A percentile compares a stretch with the other conserved stretches of the same genome.
These are phyloP conservation scores for Fusarium sp. DNA, from an alignment of 2,329 filamentous ascomycete species.

Conservation along the genomic window DNA sequence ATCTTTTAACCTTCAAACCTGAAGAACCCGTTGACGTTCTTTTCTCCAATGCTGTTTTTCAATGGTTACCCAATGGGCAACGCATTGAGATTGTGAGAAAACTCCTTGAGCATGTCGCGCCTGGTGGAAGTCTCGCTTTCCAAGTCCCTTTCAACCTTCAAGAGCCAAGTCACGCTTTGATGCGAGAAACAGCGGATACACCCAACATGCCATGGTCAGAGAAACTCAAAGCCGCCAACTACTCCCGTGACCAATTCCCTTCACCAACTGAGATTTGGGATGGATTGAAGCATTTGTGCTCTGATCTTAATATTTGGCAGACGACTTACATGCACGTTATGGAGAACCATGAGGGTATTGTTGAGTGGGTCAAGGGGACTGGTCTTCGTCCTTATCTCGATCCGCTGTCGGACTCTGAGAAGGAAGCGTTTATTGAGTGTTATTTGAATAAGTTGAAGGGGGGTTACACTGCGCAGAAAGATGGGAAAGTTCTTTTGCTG, in stretches of 20 bases:
- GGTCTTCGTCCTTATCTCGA: slow-evolving; percentile 67
- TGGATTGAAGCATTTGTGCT: slow-evolving; percentile 56
- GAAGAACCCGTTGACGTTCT: slow-evolving; percentile 55
- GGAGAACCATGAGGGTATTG: slow-evolving; percentile 60
- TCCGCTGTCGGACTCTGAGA: slow-evolving; percentile 55
- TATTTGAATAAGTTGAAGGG: slow-evolving; percentile 60
- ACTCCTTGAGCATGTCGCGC: slow-evolving; percentile 54
- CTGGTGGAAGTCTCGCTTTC: slow-evolving; percentile 64
- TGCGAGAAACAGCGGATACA: slow-evolving; percentile 57
- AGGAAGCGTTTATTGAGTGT: slow-evolving; percentile 56
- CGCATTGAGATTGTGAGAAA: slow-evolving; percentile 59
- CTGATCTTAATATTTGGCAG: slow-evolving; percentile 64
- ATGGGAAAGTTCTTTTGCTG: slow-evolving; percentile 66
- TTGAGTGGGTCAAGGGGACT: slow-evolving; percentile 71
- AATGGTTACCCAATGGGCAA: slow-evolving; percentile 61
- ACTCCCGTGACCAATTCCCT: slow-evolving; percentile 62
- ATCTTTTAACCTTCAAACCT: slow-evolving; percentile 57
- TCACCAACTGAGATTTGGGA: slow-evolving; percentile 61
- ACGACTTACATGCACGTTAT: slow-evolving; percentile 66
- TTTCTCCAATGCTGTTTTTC: slow-evolving; percentile 69
- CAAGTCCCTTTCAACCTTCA: slow-evolving; percentile 63
- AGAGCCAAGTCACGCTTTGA: slow-evolving; percentile 61
- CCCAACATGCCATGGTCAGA: slow-evolving; percentile 53
- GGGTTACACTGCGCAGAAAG: slow-evolving; percentile 57
- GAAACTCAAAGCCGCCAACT: slow-evolving; percentile 45